Percentiles rank a stretch among this genome's conserved stretches.
These are phyloP conservation scores for Coix lacrymajobi DNA, from an alignment of 176 grass and related monocot genomes.

Conservation along the genomic window DNA sequence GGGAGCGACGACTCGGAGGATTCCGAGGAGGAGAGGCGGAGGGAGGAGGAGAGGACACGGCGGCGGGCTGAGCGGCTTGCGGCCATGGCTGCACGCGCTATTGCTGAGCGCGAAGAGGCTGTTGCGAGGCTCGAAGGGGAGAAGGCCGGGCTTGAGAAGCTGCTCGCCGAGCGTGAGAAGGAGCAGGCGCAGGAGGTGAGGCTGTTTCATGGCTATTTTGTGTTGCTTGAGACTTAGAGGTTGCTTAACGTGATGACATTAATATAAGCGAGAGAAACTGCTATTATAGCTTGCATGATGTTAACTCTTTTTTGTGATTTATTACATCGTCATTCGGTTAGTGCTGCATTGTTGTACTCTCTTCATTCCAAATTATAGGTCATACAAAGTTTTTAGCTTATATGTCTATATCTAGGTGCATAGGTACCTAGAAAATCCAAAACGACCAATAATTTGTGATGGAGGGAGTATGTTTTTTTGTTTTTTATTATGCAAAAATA, in stretches of 20 bases:
- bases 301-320: neutral
- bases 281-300: neutral
- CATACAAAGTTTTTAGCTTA: neutral
- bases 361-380: neutral
- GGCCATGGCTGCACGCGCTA: slow-evolving; percentile 57
- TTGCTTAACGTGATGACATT: neutral
- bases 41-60: slow-evolving; percentile 71
- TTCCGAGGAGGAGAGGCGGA: slow-evolving; percentile 72
- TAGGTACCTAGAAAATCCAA: neutral
- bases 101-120: slow-evolving; percentile 67
- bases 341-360: neutral
- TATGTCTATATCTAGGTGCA: neutral
- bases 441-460: neutral
- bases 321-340: neutral
- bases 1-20: slow-evolving; percentile 66
- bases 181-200: slow-evolving; percentile 81
- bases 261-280: neutral
- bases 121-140: slow-evolving; percentile 66
- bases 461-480: neutral
- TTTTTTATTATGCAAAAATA: neutral
- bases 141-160: slow-evolving; percentile 68
- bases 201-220: neutral
- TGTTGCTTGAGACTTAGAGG: neutral
- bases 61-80: slow-evolving; percentile 48
- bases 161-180: slow-evolving; percentile 85